phyloP scores from a whole-genome alignment of 208 protist species.

The Paratrypanosoma confusum region DNA sequence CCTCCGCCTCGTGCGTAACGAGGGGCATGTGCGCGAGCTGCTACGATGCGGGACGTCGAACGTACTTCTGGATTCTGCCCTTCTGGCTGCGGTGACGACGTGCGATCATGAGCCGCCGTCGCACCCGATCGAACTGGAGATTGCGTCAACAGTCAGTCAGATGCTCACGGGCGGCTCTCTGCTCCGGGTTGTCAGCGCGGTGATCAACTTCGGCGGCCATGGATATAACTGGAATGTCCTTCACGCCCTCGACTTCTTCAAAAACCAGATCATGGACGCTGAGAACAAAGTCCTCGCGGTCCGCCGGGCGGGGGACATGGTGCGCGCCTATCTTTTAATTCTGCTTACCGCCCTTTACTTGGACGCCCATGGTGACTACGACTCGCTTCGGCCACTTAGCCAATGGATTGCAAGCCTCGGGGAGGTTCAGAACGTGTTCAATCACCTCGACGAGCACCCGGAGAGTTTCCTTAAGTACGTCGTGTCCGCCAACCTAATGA shows the following conservation, averaged over 20 bases:
- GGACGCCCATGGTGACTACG: constrained; percentile 35
- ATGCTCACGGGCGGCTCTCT: constrained; percentile 76
- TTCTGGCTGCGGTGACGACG: constrained; percentile 18
- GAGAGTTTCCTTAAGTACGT: constrained; percentile 67
- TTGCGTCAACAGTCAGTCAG: constrained; percentile 78
- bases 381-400: constrained; percentile 32
- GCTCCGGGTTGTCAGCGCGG: constrained; percentile 56
- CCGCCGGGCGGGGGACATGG: constrained; percentile 40
- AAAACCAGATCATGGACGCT: constrained; percentile 35
- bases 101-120: constrained; percentile 36
- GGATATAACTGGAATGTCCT: constrained; percentile 70
- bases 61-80: constrained; percentile 27
- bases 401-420: constrained; percentile 47
- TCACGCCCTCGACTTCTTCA: constrained; percentile 53
- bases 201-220: constrained; percentile 47
- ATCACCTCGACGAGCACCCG: constrained; percentile 45
- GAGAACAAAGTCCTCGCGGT: constrained; percentile 45
- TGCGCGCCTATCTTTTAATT: constrained; percentile 75
- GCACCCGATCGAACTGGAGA: constrained; percentile 45
- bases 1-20: constrained; percentile 30
- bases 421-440: constrained; percentile 73
- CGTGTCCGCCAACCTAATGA: constrained; percentile 50
- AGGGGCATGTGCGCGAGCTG: constrained; percentile 24
- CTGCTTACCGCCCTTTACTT: constrained; percentile 73
- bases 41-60: constrained; percentile 25